Evolutionary conservation across 441 rosid species (phyloP), one percentile per base, ranked within the genome.

Genomic region (Croton laevigatus): DNA sequence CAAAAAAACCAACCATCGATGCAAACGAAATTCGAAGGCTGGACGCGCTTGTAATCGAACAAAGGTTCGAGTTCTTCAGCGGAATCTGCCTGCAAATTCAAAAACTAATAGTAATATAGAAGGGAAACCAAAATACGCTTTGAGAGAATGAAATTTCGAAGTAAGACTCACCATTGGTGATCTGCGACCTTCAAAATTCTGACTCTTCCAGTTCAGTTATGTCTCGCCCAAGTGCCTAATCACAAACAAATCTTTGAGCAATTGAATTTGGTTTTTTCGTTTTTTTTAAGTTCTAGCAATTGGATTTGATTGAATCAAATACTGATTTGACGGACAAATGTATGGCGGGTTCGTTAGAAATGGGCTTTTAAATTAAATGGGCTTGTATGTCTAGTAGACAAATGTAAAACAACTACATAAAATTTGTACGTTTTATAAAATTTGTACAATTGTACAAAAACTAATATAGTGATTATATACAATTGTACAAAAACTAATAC

Each of bases 21-120:
- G 78, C 54, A 71, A 65, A 87, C 65, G 69, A 91, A 40, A 76
- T 80, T 70, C 40, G 27, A 4, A 2, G 94, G 98, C 84, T 90
- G 97, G 69, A 94, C 97, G 23, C 96, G 91, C 62, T 58, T 75
- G 80, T 94, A 94, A 76, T 92, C 93, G 77, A 94, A 94, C 75
- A 94, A 80, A 38, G 97, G 90, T 59, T 92, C 98, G 42, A 94
- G 78, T 61, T 94, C 97, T 34, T 91, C 97, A 20, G 72, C 62
- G 22, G 74, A 75, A 57, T 89, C 91, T 17, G 72, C 86, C 97
- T 91, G 75, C 74, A 76, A 75, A 17, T 60, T 48, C 70, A 51
- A 45, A 44, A 62, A 37, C 16, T 49, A 63, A 22, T 52, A 70
- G 65, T 62, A 23, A 48, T 17, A 49, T 27, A 14, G 13, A 11